Percentiles rank a stretch among this genome's conserved stretches.
phyloP scores from a whole-genome alignment of 2,329 filamentous ascomycete species.

The Ophiostoma tasmaniense region DNA sequence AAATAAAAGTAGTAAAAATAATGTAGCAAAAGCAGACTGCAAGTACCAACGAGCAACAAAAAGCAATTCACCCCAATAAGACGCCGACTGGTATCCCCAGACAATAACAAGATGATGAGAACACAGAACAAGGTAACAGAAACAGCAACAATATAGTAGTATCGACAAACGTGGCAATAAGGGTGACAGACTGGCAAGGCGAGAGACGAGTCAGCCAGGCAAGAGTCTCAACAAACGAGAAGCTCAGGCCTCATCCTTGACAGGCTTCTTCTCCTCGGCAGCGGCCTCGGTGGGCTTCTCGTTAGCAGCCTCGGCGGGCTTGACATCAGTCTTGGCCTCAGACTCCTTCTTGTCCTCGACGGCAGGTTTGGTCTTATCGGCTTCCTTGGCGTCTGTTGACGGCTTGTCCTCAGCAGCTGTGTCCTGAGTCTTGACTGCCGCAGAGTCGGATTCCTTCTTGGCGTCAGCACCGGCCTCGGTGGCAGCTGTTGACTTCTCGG shows the following conservation, averaged over 20 bases:
- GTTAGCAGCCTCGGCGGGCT: neutral
- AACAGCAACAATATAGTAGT: neutral
- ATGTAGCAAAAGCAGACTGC: neutral
- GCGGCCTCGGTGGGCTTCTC: neutral
- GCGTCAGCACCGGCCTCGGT: neutral
- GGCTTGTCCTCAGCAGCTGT: neutral
- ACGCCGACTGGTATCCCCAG: slow-evolving; percentile 7
- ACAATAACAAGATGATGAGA: neutral
- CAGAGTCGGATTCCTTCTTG: neutral
- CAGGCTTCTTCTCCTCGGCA: neutral
- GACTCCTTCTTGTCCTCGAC: slow-evolving; percentile 17
- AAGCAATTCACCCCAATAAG: neutral
- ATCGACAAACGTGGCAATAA: neutral
- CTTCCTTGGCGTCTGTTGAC: neutral
- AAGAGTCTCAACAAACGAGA: neutral
- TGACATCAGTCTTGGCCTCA: slow-evolving; percentile 11
- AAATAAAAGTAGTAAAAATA: too few species aligned
- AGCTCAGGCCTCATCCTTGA: neutral
- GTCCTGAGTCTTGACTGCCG: neutral
- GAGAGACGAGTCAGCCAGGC: neutral
- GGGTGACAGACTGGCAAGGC: neutral
- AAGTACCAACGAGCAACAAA: neutral
- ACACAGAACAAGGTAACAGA: neutral
- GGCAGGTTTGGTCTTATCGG: neutral
- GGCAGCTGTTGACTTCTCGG: neutral